Evolutionary conservation across 2,329 filamentous ascomycete genomes (phyloP).

Genomic region (Hymenoscyphus fructigenus): DNA sequence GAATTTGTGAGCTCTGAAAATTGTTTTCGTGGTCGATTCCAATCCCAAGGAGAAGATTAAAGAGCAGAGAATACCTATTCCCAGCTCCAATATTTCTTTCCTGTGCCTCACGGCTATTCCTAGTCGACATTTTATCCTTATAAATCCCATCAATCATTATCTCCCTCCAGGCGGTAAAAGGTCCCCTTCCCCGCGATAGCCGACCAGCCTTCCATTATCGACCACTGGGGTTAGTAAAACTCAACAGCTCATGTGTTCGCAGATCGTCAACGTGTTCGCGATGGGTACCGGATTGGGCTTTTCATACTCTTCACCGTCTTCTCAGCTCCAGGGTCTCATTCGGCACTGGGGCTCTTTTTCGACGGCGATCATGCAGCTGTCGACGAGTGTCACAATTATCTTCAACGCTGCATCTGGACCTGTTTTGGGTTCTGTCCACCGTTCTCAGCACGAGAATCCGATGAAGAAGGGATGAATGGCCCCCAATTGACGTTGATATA

Average conservation of each 20-base stretch:
- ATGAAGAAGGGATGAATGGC: not conserved
- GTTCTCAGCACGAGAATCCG: not conserved
- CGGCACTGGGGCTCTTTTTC: slow-evolving; percentile 5
- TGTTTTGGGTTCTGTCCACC: not conserved
- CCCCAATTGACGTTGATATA: slow-evolving; percentile 16
- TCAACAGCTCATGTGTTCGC: slow-evolving; percentile 5
- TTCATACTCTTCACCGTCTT: slow-evolving; percentile 3
- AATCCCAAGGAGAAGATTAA: not conserved
- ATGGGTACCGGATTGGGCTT: not conserved
- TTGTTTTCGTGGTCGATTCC: too few relatives aligned
- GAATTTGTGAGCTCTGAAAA: not conserved
- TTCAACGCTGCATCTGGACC: slow-evolving; percentile 3
- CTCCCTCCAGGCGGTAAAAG: slow-evolving; percentile 5
- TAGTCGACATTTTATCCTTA: not conserved
- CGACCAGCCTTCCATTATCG: slow-evolving; percentile 13
- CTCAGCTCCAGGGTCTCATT: slow-evolving; percentile 1
- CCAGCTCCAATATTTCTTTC: not conserved
- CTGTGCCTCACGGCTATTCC: slow-evolving; percentile 5
- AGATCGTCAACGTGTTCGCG: slow-evolving; percentile 3
- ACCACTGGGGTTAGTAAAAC: slow-evolving; percentile 1
- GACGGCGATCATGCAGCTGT: not conserved
- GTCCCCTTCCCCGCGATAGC: slow-evolving; percentile 15
- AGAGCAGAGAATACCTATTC: not conserved
- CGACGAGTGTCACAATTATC: slow-evolving; percentile 2
- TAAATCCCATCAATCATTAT: slow-evolving; percentile 3